phyloP scores from a whole-genome alignment of 1,284 basidiomycete genomes.

The Pseudozyma flocculosa region DNA sequence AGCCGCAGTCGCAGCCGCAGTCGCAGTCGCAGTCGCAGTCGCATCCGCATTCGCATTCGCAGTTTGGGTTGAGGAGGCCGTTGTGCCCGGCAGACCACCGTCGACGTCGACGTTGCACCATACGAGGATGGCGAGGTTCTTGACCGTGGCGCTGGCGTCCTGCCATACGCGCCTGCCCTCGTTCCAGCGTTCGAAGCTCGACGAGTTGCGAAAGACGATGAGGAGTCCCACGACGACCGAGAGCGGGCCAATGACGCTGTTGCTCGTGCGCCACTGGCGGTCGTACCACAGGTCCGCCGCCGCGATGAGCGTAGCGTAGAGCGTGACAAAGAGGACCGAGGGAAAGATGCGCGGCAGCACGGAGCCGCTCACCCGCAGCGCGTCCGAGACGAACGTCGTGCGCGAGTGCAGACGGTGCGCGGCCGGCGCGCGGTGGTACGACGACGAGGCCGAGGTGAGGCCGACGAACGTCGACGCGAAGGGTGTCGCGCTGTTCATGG shows the following conservation, averaged over 20 bases:
- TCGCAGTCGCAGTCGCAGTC: too few relatives aligned
- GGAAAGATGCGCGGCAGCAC: constrained; percentile 64
- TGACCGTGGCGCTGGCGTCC: constrained; percentile 61
- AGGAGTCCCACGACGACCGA: constrained; percentile 76
- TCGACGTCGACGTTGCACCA: constrained; percentile 71
- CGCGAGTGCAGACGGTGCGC: constrained; percentile 54
- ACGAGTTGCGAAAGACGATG: constrained; percentile 56
- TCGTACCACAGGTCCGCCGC: constrained; percentile 66
- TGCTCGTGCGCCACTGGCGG: constrained; percentile 66
- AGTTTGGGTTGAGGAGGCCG: too few relatives aligned
- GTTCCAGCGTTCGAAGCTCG: constrained; percentile 67
- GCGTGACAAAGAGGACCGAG: constrained; percentile 77
- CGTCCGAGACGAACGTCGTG: constrained; percentile 87
- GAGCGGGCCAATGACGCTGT: constrained; percentile 76
- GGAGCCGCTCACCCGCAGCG: constrained; percentile 67
- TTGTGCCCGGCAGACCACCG: too few relatives aligned
- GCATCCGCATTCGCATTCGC: too few relatives aligned
- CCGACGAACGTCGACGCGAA: too few relatives aligned
- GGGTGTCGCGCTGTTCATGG: too few relatives aligned
- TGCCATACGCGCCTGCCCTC: constrained; percentile 81
- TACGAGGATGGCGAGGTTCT: constrained; percentile 68
- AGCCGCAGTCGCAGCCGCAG: too few relatives aligned
- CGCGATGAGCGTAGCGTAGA: constrained; percentile 67
- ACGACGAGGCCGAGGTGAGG: too few relatives aligned
- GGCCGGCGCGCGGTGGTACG: too few relatives aligned